phyloP scores from a whole-genome alignment of 805 yeast genomes.

The Pichia gijzeniarum region DNA sequence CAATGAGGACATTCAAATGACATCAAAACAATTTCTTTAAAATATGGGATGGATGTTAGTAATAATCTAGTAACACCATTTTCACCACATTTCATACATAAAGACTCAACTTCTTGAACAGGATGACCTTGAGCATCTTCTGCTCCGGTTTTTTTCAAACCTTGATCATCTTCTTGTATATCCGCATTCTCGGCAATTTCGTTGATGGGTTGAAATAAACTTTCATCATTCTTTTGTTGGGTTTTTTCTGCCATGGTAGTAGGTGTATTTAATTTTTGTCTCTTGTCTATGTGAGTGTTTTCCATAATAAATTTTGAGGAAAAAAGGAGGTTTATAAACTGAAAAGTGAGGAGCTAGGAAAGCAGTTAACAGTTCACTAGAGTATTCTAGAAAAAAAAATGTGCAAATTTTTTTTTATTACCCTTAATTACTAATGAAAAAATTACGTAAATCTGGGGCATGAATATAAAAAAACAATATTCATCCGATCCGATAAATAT shows the following conservation, averaged over 20 bases:
- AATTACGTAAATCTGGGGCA: too few relatives aligned
- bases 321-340: too few relatives aligned
- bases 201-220: slow-evolving; percentile 54
- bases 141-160: slow-evolving; percentile 63
- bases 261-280: slow-evolving; percentile 21
- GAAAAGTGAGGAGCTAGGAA: too few relatives aligned
- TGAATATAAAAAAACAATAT: too few relatives aligned
- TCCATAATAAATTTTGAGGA: neutral
- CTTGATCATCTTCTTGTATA: slow-evolving; percentile 15
- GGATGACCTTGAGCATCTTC: slow-evolving; percentile 84
- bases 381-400: too few relatives aligned
- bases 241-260: slow-evolving; percentile 13
- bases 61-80: slow-evolving; percentile 79
- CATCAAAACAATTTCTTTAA: slow-evolving; percentile 87
- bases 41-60: slow-evolving; percentile 84
- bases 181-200: slow-evolving; percentile 46
- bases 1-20: slow-evolving; percentile 96
- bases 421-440: too few relatives aligned
- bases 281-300: slow-evolving; percentile 17
- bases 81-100: slow-evolving; percentile 93
- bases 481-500: too few relatives aligned
- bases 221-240: slow-evolving; percentile 26
- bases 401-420: too few relatives aligned
- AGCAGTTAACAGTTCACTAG: too few relatives aligned
- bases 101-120: slow-evolving; percentile 88